Evolutionary conservation across 2,329 filamentous ascomycete genomes (phyloP).

Genomic region (Apiospora pterosperma): DNA sequence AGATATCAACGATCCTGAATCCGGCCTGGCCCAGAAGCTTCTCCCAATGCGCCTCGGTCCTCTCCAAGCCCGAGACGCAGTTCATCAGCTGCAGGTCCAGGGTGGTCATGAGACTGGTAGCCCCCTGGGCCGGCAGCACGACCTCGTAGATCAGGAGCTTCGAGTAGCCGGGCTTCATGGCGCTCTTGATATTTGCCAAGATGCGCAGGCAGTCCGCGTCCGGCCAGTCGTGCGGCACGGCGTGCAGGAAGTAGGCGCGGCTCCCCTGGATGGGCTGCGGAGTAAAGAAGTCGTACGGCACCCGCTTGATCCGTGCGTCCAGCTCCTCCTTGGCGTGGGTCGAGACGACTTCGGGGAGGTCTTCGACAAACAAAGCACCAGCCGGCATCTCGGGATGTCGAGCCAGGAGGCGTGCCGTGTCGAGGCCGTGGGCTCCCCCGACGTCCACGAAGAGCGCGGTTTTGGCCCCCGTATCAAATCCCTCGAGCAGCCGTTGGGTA

Average conservation of each 20-base stretch:
- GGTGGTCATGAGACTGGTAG: background rate
- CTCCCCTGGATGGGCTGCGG: constrained; percentile 26
- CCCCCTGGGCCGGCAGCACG: background rate
- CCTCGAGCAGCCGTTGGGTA: constrained; percentile 17
- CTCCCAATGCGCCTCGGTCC: constrained; percentile 3
- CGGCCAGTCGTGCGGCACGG: constrained; percentile 37
- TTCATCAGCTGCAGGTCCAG: constrained; percentile 7
- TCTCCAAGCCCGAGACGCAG: background rate
- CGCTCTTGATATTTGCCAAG: constrained; percentile 41
- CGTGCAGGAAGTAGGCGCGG: constrained; percentile 29
- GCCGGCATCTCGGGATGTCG: constrained; percentile 20
- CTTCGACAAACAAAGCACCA: constrained; percentile 34
- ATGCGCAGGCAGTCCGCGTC: constrained; percentile 29
- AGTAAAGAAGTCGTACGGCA: constrained; percentile 30
- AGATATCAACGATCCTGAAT: background rate
- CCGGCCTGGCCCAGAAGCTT: background rate
- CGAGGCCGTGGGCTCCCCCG: constrained; percentile 37
- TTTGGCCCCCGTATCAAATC: constrained; percentile 21
- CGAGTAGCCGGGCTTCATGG: constrained; percentile 47
- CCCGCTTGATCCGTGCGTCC: constrained; percentile 18
- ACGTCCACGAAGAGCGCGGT: constrained; percentile 35
- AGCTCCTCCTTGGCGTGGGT: constrained; percentile 8
- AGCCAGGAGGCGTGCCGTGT: constrained; percentile 28
- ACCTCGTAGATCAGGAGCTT: constrained; percentile 33
- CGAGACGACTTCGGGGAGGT: constrained; percentile 29